Evolutionary conservation across 495 filamentous ascomycete species (phyloP), one percentile per base, ranked within the genome.

Genomic region (Penicillium macrosclerotiorum): DNA sequence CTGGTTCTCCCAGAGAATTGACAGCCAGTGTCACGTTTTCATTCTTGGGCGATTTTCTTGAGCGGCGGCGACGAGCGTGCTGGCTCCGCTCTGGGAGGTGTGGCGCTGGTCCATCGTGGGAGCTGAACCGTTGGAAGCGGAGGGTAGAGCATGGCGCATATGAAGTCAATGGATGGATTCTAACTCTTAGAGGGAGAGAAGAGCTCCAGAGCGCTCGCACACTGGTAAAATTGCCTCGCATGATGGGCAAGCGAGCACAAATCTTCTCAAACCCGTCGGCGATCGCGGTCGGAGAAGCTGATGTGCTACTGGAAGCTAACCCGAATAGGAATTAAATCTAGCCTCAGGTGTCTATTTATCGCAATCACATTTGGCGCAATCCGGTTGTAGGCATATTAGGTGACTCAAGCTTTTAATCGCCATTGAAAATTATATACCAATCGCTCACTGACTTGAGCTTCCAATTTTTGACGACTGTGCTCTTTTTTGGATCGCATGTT

Each of bases 1-100:
- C 71, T 0, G 68, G 70, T 36, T 69, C 50, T 9, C 74, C 74
- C 6, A 78, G 47, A 1, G 64, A 36, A 23, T 65, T 41, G n/a
- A 74, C 54, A 34, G 49, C 57, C 18, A 74, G 55, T 13, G 50
- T 26, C 1, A 50, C 17, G 25, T 45, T 47, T 25, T 38, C 16
- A 9, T 9, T 11, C 20, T 38, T 13, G 2, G 22, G 33, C 2
- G 8, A 11, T 37, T 13, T 38, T 37, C 29, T 36, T n/a, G 24
- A 23, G 8, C 31, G 42, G 24, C 34, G 26, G n/a, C 24, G 46
- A 19, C 24, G 31, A 18, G 14, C 13, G 11, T 43, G 27, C 31
- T 42, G 37, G 29, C 14, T 41, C 16, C 24, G 24, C 24, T 27
- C 16, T 17, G 24, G 23, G 31, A 20, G 11, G 42, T 13, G 8